Percentiles rank a stretch among this genome's conserved stretches.
phyloP scores from a whole-genome alignment of 2,329 filamentous ascomycete species.

The Epichloe typhina region DNA sequence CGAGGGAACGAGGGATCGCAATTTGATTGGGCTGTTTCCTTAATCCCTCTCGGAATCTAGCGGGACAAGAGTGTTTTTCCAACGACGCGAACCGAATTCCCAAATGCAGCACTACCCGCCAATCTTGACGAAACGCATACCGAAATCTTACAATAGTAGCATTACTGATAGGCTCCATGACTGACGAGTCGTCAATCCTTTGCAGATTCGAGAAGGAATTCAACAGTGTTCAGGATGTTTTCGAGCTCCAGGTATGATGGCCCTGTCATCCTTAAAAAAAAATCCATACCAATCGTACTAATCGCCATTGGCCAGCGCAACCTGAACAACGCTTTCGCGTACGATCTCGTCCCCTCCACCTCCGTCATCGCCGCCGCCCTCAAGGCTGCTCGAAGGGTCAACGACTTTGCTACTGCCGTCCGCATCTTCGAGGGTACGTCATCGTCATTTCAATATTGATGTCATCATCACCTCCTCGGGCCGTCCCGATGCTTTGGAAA shows the following conservation, averaged over 20 bases:
- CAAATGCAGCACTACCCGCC: not conserved
- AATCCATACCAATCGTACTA: conserved; percentile 7
- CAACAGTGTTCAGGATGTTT: conserved; percentile 92
- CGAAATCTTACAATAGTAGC: not conserved
- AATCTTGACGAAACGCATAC: not conserved
- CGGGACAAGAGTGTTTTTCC: not conserved
- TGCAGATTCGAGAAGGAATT: conserved; percentile 98
- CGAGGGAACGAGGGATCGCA: not conserved
- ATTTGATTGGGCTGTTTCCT: not conserved
- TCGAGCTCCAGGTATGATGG: conserved; percentile 86
- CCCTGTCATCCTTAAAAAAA: not conserved
- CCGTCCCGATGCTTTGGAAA: too few relatives aligned
- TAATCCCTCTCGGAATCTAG: not conserved
- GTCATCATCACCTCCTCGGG: not conserved
- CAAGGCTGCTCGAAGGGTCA: conserved; percentile 87
- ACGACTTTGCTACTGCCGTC: conserved; percentile 96
- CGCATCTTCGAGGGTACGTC: conserved; percentile 90
- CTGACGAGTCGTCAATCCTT: conserved; percentile 10
- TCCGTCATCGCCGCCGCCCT: conserved; percentile 84
- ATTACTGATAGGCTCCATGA: conserved; percentile 12
- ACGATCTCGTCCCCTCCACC: conserved; percentile 95
- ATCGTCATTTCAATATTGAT: not conserved
- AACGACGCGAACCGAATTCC: not conserved
- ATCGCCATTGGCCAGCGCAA: conserved; percentile 46
- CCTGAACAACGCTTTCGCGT: conserved; percentile 99